phyloP scores from a whole-genome alignment of 2,329 filamentous ascomycete species.

The Lachnellula cervina region DNA sequence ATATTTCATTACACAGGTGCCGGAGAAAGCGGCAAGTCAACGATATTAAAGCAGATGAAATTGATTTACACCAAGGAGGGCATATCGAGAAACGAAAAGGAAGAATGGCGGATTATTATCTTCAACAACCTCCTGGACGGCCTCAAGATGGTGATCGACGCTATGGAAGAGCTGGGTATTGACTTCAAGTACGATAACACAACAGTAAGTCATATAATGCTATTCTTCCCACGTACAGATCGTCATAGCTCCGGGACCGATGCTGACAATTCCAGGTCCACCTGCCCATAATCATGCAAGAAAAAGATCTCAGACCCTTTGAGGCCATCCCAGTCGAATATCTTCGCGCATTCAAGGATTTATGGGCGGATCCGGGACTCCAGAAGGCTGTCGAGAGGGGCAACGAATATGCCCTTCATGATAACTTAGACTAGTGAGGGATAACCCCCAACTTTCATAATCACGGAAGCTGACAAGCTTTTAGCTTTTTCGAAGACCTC shows the following conservation, averaged over 20 bases:
- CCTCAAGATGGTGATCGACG: slow-evolving; percentile 83
- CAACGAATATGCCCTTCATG: slow-evolving; percentile 93
- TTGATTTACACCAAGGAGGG: slow-evolving; percentile 85
- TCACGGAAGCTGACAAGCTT: slow-evolving; percentile 6
- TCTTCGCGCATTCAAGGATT: slow-evolving; percentile 71
- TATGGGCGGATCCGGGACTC: slow-evolving; percentile 82
- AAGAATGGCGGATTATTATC: slow-evolving; percentile 92
- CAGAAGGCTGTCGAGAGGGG: slow-evolving; percentile 86
- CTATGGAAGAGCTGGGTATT: slow-evolving; percentile 81
- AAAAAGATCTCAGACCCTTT: slow-evolving; percentile 77
- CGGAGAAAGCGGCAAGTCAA: slow-evolving; percentile 93
- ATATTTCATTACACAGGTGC: slow-evolving; percentile 62
- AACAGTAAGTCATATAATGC: slow-evolving; percentile 52
- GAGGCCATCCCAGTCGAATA: slow-evolving; percentile 76
- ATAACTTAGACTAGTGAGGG: slow-evolving; percentile 86
- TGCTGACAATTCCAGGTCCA: slow-evolving; percentile 53
- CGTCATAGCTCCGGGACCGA: too few relatives aligned
- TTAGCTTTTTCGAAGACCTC: slow-evolving; percentile 76
- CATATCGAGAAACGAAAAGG: slow-evolving; percentile 82
- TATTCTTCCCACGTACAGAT: background rate
- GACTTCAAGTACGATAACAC: slow-evolving; percentile 75
- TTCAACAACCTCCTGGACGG: slow-evolving; percentile 93
- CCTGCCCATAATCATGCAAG: slow-evolving; percentile 70
- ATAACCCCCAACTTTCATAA: background rate
- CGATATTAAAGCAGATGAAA: slow-evolving; percentile 98